Evolutionary conservation across 2,329 filamentous ascomycete species (phyloP).

Genomic region (Fusarium lateritium): DNA sequence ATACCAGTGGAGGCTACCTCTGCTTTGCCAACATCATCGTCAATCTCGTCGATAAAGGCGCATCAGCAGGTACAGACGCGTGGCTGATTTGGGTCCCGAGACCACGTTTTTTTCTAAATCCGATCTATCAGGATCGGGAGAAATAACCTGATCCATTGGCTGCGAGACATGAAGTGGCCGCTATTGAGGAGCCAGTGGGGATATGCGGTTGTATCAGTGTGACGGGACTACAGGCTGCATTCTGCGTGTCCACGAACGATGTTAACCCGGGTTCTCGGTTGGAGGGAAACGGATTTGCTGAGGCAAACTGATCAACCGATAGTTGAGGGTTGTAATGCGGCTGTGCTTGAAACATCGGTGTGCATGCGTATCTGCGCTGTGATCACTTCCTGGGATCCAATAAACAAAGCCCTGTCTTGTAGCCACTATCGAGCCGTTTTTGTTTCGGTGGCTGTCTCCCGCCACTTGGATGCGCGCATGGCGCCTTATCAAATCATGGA

Average conservation of each 20-base stretch:
- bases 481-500: constrained; percentile 6
- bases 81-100: constrained; percentile 41
- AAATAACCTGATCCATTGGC: constrained; percentile 27
- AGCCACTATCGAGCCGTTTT: constrained; percentile 7
- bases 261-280: constrained; percentile 31
- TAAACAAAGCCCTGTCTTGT: constrained; percentile 4
- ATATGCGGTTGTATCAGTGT: constrained; percentile 41
- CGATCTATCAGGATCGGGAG: constrained; percentile 38
- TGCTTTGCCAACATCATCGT: constrained; percentile 10
- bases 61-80: constrained; percentile 39
- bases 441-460: constrained; percentile 15
- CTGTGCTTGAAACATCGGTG: constrained; percentile 41
- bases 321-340: constrained; percentile 19
- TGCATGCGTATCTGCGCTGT: constrained; percentile 35
- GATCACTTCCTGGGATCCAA: constrained; percentile 29
- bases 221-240: constrained; percentile 35
- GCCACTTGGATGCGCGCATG: constrained; percentile 14
- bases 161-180: constrained; percentile 19
- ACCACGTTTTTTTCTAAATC: constrained; percentile 40
- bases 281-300: constrained; percentile 17
- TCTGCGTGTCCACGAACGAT: constrained; percentile 24
- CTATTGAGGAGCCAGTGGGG: constrained; percentile 23
- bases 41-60: constrained; percentile 25
- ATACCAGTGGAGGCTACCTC: constrained; percentile 7
- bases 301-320: constrained; percentile 22